Evolutionary conservation across 2,329 filamentous ascomycete species (phyloP).

Genomic region (Nothomitra cinnamomea): DNA sequence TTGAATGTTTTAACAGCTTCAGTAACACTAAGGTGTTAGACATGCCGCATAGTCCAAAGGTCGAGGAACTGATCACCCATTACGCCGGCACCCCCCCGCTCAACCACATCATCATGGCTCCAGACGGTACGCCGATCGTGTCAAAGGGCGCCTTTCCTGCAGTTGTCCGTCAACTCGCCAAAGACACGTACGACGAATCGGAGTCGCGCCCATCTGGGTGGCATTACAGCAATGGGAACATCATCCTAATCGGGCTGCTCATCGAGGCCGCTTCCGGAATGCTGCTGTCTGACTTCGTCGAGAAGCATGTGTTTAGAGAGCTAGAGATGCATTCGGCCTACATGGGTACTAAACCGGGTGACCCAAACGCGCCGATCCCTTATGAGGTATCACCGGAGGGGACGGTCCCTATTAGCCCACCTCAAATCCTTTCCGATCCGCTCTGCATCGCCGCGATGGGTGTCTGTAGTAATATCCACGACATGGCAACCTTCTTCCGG

Average conservation of each 20-base stretch:
- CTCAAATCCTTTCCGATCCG: neutral
- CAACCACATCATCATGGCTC: neutral
- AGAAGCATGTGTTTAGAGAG: neutral
- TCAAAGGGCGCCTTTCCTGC: neutral
- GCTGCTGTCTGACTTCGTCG: neutral
- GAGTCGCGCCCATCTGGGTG: neutral
- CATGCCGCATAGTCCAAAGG: neutral
- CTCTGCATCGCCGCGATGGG: neutral
- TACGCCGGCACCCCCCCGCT: neutral
- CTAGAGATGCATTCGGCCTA: neutral
- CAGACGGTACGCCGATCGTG: neutral
- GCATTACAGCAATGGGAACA: neutral
- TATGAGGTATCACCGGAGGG: neutral
- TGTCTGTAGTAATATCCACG: neutral
- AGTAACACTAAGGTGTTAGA: neutral
- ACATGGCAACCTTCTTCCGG: neutral
- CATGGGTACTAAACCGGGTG: neutral
- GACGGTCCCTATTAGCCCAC: neutral
- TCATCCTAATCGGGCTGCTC: neutral
- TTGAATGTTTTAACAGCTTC: neutral
- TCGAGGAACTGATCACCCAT: neutral
- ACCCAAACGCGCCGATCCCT: neutral
- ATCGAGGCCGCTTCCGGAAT: neutral
- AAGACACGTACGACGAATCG: neutral
- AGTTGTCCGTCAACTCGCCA: neutral